Base-by-base conservation (phyloP, 768 basidiomycete species). In the Brasilioporus rufonigricans region DNA sequence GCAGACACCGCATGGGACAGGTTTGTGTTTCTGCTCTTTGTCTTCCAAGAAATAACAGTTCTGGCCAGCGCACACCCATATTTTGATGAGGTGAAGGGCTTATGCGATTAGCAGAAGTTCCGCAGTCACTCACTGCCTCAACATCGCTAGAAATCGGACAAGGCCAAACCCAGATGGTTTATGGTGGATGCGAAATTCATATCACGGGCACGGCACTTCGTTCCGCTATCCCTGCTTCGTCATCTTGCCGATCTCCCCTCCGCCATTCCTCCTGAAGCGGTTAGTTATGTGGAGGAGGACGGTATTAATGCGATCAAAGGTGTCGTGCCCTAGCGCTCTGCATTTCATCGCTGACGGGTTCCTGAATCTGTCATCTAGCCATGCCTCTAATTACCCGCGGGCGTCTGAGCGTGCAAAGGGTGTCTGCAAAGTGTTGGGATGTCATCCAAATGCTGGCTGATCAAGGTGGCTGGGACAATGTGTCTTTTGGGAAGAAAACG, bases 1-100 rank as follows among this genome's bases (percentile, higher is more conserved):
- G 44, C 55, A 96, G 93, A 89, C 61, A 93, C 93, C 5, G 92
- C 93, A 32, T 96, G 91, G 91, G 91, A 95, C 65, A 65, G 81
- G 91, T 91, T 65, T 60, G 86, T 73, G 29, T 41, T 43, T 44
- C 18, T 23, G 29, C 1, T 19, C 27, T 13, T 55, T 26, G 39
- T 36, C 16, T 44, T 44, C 44, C 48, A 57, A 44, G 38, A 50
- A 60, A 19, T 57, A 11, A 53, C 50, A 46, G 32, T 55, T 40
- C n/a, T 23, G 5, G 56, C 44, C 53, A 84, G 83, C 13, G 50
- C 70, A 18, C 92, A 96, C 70, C 93, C 93, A 4, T 93, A 93
- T 68, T 91, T 80, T 60, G 90, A 93, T 61, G 64, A 78, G 27
- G 90, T 90, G 64, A 59, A 82, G 12, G 23, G 1, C 49, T 56